Evolutionary conservation across 192 early-diverging fungal species (phyloP).

Genomic region (Coemansia erecta): DNA sequence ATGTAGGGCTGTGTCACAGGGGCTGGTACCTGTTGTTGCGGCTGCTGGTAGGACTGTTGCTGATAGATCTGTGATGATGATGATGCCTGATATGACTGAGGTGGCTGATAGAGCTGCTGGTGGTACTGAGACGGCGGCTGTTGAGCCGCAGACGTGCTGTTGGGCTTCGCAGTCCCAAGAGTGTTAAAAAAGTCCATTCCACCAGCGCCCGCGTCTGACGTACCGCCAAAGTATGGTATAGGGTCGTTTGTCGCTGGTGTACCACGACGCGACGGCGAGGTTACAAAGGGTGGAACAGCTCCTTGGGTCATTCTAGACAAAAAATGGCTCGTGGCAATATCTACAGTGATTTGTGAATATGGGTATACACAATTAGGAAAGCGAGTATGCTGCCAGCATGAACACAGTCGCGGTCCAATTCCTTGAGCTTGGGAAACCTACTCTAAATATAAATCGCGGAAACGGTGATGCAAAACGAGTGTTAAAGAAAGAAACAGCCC

Average conservation of each 20-base stretch:
- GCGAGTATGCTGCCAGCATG: too few species aligned
- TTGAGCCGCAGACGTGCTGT: background rate
- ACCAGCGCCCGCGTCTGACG: background rate
- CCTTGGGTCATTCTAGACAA: constrained; percentile 21
- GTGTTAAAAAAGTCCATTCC: constrained; percentile 21
- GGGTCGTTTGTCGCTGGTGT: constrained; percentile 44
- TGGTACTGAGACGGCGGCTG: background rate
- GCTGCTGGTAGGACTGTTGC: constrained; percentile 3
- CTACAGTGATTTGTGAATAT: background rate
- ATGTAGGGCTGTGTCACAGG: constrained; percentile 6
- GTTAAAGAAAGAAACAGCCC: background rate
- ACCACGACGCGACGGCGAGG: constrained; percentile 41
- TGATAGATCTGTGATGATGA: background rate
- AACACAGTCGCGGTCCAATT: too few species aligned
- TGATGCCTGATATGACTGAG: background rate
- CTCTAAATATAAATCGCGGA: too few species aligned
- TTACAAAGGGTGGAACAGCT: constrained; percentile 1
- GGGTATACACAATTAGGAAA: too few species aligned
- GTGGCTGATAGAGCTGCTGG: constrained; percentile 2
- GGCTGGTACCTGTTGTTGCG: constrained; percentile 3
- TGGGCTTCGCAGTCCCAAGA: constrained; percentile 4
- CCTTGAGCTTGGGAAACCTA: too few species aligned
- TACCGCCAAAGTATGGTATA: constrained; percentile 41
- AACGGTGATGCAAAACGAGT: too few species aligned
- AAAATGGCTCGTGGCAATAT: too few species aligned